Evolutionary conservation across 768 basidiomycete genomes (phyloP), one percentile per base, ranked within the genome.

Genomic region (Leccinum variicolor): DNA sequence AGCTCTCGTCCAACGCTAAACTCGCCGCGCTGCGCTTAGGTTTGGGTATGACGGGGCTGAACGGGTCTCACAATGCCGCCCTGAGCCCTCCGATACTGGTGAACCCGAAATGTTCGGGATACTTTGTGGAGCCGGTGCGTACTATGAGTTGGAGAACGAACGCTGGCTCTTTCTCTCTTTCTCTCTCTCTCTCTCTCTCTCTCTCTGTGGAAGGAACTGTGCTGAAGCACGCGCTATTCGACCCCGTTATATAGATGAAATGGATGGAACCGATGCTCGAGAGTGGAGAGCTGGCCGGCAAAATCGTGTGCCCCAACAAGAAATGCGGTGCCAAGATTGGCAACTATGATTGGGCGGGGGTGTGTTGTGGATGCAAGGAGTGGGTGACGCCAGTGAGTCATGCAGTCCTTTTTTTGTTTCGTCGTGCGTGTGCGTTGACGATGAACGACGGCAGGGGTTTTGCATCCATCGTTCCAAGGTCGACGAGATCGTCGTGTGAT

Each of bases 291-390:
- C 75, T 95, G 36, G 82, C 86, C 0, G 97, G 97, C 17, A 97
- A 94, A 79, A 90, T 99, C 63, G 58, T 82, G 0, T 99, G 97
- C 65, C 97, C 97, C 4, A 96, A 95, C 72, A 81, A 86, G 65
- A 94, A 91, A 66, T 99, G 97, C 65, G 81, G 81, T 3, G 86
- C 84, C 25, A 99, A 99, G 75, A 79, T 99, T 17, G 97, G 97
- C 3, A 97, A 92, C 70, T 98, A 87, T 64, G 94, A 97, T 69
- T 99, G 97, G 97, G 93, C 94, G 5, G 96, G 96, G 0, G 85
- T 92, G 28, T 84, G 87, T 65, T 96, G 94, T 68, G 89, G 91
- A 23, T 98, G 94, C 68, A 90, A 87, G 64, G 84, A 86, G 66
- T 98, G 94, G 94, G 90, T 96, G 26, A 87, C 86, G 9, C 94